phyloP scores from a whole-genome alignment of 2,329 filamentous ascomycete species.

The Cladorrhinum sp. region DNA sequence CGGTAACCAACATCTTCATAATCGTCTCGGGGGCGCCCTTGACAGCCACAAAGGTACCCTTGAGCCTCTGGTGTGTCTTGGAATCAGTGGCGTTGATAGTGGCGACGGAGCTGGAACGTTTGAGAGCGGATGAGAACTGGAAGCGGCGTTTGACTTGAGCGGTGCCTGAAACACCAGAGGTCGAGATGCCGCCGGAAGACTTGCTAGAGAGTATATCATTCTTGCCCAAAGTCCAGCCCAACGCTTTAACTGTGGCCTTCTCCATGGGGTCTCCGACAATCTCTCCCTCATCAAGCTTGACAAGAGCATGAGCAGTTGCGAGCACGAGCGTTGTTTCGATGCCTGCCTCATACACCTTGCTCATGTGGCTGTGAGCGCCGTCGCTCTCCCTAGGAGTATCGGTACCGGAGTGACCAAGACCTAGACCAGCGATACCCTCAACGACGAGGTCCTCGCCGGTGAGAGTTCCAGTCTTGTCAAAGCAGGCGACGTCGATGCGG shows the following conservation, averaged over 20 bases:
- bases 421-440: constrained; percentile 89
- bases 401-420: constrained; percentile 64
- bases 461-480: constrained; percentile 96
- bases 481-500: constrained; percentile 93
- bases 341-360: constrained; percentile 64
- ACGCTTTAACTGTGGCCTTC: constrained; percentile 84
- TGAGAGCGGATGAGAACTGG: constrained; percentile 95
- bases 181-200: constrained; percentile 42
- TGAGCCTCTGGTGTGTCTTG: constrained; percentile 70
- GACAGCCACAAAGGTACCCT: constrained; percentile 87
- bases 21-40: constrained; percentile 98
- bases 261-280: constrained; percentile 99
- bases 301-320: constrained; percentile 90
- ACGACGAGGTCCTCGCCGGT: constrained; percentile 97
- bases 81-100: constrained; percentile 71
- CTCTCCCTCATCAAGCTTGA: constrained; percentile 94
- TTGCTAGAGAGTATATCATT: constrained; percentile 81
- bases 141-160: constrained; percentile 96
- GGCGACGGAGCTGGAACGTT: constrained; percentile 92
- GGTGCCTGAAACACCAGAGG: constrained; percentile 59
- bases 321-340: constrained; percentile 88
- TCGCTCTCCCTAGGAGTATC: constrained; percentile 66
- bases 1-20: constrained; percentile 80
- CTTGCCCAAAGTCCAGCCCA: constrained; percentile 89
- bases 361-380: constrained; percentile 79